Base-by-base conservation (phyloP, 2,329 filamentous ascomycete species). In the Xylariaceae sp. region DNA sequence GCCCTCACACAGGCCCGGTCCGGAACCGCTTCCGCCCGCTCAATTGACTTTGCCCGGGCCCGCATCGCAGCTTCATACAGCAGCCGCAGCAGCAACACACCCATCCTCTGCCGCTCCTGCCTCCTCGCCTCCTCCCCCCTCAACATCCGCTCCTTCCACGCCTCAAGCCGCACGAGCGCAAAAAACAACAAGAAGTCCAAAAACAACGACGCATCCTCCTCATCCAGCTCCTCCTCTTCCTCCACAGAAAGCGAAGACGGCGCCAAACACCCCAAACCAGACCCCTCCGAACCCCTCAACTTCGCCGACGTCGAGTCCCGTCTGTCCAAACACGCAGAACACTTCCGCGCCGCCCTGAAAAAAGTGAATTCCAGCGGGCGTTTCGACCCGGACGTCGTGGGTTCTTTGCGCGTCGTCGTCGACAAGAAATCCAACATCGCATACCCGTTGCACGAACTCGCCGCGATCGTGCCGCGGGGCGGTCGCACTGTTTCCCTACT, bases 401-500 rank as follows among this genome's bases (percentile, higher is more conserved):
- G 80, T 64, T 72, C 75, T 17, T 72, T 83, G 44, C 68, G 69
- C 30, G 76, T 83, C 37, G 62, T 66, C 53, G 68, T 73, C 13
- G 68, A 73, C 69, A 67, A 69, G 53, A 67, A 68, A 61, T 66
- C 55, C 51, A 23, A 59, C 10, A 59, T 61, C 47, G 68, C 73
- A 4, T 82, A 78, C 66, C 79, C 80, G 39, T 76, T 84, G n/a
- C 75, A 76, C 57, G 81, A 84, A 70, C 76, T 84, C 37, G 81
- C 80, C 30, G 77, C 82, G 69, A 74, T 84, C 4, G 77, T 83
- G 18, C 79, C 80, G 56, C 78, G 73, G 7, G 74, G 75, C 49
- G 75, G 74, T 0, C 71, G 76, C 18, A 66, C 69, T 8, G 71
- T 76, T 55, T 71, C 68, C 18, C 68, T 77, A 61, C 65, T 77